These are phyloP conservation scores for Quercus phellos DNA, from an alignment of 331 rosid genomes.

Conservation along the genomic window DNA sequence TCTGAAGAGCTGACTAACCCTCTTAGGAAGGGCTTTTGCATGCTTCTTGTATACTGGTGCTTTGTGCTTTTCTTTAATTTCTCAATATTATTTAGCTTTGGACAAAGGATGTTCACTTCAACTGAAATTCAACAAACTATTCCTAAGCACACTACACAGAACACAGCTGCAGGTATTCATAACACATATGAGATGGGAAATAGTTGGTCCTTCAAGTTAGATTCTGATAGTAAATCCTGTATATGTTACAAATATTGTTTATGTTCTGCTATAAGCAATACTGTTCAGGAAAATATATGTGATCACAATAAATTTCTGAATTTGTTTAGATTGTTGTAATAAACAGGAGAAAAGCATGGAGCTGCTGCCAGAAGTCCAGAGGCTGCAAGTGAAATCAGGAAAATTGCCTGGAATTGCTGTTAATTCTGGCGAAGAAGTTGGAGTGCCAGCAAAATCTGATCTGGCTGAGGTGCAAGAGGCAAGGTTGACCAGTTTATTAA, in stretches of 20 bases:
- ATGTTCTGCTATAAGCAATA: background rate
- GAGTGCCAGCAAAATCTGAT: slow-evolving; percentile 41
- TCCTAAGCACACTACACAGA: background rate
- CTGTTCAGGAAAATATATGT: background rate
- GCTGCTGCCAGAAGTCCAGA: slow-evolving; percentile 83
- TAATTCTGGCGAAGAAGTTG: slow-evolving; percentile 40
- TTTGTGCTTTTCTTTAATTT: background rate
- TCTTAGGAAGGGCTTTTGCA: background rate
- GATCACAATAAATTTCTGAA: background rate
- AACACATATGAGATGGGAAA: background rate
- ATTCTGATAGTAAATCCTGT: background rate
- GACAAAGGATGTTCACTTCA: background rate
- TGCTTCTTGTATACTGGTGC: background rate
- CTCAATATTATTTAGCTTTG: background rate
- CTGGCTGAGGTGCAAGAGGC: slow-evolving; percentile 41
- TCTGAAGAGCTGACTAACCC: background rate
- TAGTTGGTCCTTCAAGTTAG: background rate
- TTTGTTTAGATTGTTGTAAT: slow-evolving; percentile 22
- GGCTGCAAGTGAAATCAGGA: slow-evolving; percentile 55
- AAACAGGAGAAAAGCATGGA: slow-evolving; percentile 81
- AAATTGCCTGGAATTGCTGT: slow-evolving; percentile 39
- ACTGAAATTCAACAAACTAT: background rate
- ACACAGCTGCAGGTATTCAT: background rate
- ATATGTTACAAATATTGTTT: background rate
- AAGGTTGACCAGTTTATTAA: slow-evolving; percentile 54